Evolutionary conservation across 2,329 filamentous ascomycete genomes (phyloP).

Genomic region (Aureobasidium sp.): DNA sequence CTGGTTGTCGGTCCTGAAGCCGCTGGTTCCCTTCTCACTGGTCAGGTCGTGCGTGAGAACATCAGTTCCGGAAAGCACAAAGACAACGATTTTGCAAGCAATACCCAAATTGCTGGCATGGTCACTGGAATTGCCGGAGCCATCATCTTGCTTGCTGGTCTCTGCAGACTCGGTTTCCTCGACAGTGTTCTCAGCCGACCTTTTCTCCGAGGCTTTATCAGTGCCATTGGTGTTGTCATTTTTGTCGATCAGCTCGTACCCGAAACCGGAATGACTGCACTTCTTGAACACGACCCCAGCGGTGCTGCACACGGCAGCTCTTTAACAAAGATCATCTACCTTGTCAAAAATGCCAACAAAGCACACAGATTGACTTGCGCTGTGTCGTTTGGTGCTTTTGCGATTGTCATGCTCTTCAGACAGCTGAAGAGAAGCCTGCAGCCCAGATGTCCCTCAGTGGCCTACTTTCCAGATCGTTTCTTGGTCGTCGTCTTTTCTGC

Average conservation of each 20-base stretch:
- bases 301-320: constrained; percentile 76
- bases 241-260: constrained; percentile 90
- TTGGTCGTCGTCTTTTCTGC: constrained; percentile 79
- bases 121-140: constrained; percentile 80
- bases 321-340: constrained; percentile 74
- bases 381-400: constrained; percentile 71
- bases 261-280: constrained; percentile 65
- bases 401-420: constrained; percentile 72
- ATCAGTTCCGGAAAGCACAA: constrained; percentile 58
- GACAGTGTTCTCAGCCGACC: constrained; percentile 90
- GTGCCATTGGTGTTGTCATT: constrained; percentile 92
- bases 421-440: constrained; percentile 75
- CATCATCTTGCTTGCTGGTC: constrained; percentile 77
- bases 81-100: constrained; percentile 59
- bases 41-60: constrained; percentile 71
- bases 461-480: constrained; percentile 88
- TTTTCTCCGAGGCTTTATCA: constrained; percentile 92
- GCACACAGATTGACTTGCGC: constrained; percentile 66
- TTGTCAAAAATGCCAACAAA: constrained; percentile 56
- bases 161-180: constrained; percentile 80
- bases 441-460: constrained; percentile 67
- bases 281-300: constrained; percentile 48
- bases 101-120: constrained; percentile 78
- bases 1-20: constrained; percentile 95
- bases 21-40: constrained; percentile 81